phyloP scores from a whole-genome alignment of 805 yeast genomes.

The Candida khao-thaluensis region DNA sequence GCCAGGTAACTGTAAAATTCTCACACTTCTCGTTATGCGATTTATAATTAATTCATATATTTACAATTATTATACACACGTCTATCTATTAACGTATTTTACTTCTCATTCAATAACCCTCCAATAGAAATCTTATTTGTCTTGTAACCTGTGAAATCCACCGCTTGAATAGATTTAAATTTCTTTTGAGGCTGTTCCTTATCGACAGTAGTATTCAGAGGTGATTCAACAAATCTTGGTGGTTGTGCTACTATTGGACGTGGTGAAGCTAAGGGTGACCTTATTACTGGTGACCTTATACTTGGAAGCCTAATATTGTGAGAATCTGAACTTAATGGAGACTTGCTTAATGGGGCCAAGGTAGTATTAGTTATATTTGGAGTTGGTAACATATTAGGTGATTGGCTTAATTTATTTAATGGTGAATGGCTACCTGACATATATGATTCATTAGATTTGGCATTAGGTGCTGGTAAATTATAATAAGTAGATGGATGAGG shows the following conservation, averaged over 20 bases:
- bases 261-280: background rate
- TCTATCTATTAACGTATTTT: background rate
- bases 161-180: constrained; percentile 8
- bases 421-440: background rate
- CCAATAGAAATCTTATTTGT: constrained; percentile 30
- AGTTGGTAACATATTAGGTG: background rate
- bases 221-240: background rate
- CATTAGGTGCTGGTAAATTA: background rate
- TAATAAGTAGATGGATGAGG: constrained; percentile 31
- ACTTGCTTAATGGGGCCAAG: background rate
- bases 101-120: constrained; percentile 33
- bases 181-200: background rate
- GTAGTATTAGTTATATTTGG: background rate
- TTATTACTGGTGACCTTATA: background rate
- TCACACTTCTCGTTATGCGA: background rate
- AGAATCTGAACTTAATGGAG: background rate
- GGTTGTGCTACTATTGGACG: background rate
- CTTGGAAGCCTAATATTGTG: constrained; percentile 4
- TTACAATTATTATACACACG: constrained; percentile 6
- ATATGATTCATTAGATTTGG: background rate
- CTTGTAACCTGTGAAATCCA: constrained; percentile 16
- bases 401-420: background rate
- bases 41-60: background rate
- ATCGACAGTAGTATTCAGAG: background rate
- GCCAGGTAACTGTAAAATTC: background rate